phyloP scores from a whole-genome alignment of 2,329 filamentous ascomycete species.

The Colletotrichum filicis region DNA sequence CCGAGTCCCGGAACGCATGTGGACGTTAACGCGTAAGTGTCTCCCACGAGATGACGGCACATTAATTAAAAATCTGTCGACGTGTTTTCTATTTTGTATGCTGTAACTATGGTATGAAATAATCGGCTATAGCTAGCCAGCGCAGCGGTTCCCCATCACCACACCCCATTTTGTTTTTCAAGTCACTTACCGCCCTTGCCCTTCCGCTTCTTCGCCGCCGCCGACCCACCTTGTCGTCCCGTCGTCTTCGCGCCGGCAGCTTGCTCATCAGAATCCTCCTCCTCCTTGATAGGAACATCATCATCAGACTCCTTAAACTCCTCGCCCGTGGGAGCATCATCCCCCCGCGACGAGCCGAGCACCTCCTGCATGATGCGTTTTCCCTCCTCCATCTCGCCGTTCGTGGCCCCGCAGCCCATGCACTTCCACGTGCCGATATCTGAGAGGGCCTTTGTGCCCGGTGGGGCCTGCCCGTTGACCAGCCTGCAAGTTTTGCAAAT shows the following conservation, averaged over 20 bases:
- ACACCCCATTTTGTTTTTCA: neutral
- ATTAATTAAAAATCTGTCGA: neutral
- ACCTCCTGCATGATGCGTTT: constrained; percentile 78
- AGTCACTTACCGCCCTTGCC: constrained; percentile 28
- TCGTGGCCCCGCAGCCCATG: constrained; percentile 82
- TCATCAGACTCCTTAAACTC: constrained; percentile 34
- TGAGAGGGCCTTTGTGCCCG: constrained; percentile 79
- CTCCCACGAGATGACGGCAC: neutral
- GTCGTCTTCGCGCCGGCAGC: constrained; percentile 19
- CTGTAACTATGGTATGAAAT: constrained; percentile 14
- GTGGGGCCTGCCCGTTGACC: constrained; percentile 95
- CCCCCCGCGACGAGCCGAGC: constrained; percentile 44
- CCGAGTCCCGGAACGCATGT: neutral
- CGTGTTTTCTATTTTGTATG: constrained; percentile 2
- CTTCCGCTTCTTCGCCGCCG: constrained; percentile 34
- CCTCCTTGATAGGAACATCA: constrained; percentile 11
- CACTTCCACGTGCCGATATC: constrained; percentile 92
- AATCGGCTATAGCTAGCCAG: constrained; percentile 11
- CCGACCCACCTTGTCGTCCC: constrained; percentile 27
- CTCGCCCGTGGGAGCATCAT: constrained; percentile 22
- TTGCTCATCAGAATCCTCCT: constrained; percentile 18
- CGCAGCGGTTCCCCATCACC: neutral
- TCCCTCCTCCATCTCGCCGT: constrained; percentile 84
- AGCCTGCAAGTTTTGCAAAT: constrained; percentile 86
- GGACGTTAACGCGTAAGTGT: neutral